Evolutionary conservation across 495 filamentous ascomycete species (phyloP), one percentile per base, ranked within the genome.

Genomic region (Trichocladium antarcticum): DNA sequence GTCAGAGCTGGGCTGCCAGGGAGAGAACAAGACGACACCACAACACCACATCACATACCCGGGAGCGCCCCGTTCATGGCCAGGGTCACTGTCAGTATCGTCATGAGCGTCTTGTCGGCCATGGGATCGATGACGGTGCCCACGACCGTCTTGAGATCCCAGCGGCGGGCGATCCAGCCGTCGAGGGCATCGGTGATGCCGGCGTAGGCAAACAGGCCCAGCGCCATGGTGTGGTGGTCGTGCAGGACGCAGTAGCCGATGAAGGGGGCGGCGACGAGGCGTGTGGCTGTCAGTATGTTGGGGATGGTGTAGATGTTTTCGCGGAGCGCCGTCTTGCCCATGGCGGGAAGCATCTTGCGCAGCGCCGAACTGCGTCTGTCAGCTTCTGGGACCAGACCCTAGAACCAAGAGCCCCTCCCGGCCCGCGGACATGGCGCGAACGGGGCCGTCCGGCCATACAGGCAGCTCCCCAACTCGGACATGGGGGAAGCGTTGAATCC

Each of bases 281-380:
- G 84, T 6, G 87, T 83, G 61, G 92, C 81, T 24, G 92, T 98
- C 50, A 98, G 78, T 51, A 89, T 69, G 65, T 98, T 98, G 22
- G 92, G 92, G 39, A 98, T 56, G 37, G 84, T 98, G 72, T 94
- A 95, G 62, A 98, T 95, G 57, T 98, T 92, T 66, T 98, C 92
- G 58, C 82, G 89, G 8, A 45, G 35, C 7, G 28, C 44, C 22
- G 19, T 20, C 19, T 48, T 51, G 2, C 74, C 65, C 17, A 83
- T 67, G 29, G 70, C 61, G 10, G 78, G 74, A 15, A 83, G 62
- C 55, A 60, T 67, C 61, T 62, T 67, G 40, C 56, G 58, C 47
- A 61, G 47, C 14, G 48, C 34, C 15, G 55, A 44, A 22, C 5
- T 17, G 28, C 10, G 24, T 37, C 16, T 22, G 16, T 54, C 43